Evolutionary conservation across 2,329 filamentous ascomycete genomes (phyloP).

Genomic region (Trichoderma sp.): DNA sequence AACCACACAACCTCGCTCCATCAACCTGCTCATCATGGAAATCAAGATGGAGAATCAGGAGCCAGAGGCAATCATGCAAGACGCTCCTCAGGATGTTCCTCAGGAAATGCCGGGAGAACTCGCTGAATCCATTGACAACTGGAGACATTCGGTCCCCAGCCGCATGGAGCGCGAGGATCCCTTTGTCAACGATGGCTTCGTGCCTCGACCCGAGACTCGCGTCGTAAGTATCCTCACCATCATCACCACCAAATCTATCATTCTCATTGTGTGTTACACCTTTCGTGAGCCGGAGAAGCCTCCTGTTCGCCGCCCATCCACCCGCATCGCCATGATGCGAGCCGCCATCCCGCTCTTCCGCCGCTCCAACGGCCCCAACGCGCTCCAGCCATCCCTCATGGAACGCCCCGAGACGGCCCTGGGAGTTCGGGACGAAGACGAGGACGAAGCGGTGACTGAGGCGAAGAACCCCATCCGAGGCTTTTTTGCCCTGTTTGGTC

Average conservation of each 20-base stretch:
- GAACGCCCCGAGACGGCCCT: conserved; percentile 25
- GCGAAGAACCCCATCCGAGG: conserved; percentile 23
- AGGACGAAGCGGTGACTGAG: not conserved
- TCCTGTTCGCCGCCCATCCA: conserved; percentile 27
- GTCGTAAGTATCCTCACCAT: conserved; percentile 27
- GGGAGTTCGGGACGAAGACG: conserved; percentile 9
- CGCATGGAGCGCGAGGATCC: conserved; percentile 39
- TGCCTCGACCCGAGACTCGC: conserved; percentile 34
- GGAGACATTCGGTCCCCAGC: conserved; percentile 40
- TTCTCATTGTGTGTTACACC: not conserved
- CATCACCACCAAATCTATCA: not conserved
- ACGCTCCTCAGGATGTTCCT: not conserved
- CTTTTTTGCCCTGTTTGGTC: conserved; percentile 30
- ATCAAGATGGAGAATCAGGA: not conserved
- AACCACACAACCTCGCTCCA: not conserved
- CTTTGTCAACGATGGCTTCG: conserved; percentile 39
- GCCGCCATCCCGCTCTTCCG: conserved; percentile 31
- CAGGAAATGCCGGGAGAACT: conserved; percentile 20
- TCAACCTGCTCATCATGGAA: not conserved
- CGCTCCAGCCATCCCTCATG: not conserved
- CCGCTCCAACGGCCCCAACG: not conserved
- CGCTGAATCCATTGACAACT: conserved; percentile 32
- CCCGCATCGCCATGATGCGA: conserved; percentile 34
- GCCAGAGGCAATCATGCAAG: not conserved
- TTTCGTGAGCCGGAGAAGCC: conserved; percentile 19